Conservation (phyloP, 2,329 filamentous ascomycete species). For the Pseudogymnoascus verrucosus region DNA sequence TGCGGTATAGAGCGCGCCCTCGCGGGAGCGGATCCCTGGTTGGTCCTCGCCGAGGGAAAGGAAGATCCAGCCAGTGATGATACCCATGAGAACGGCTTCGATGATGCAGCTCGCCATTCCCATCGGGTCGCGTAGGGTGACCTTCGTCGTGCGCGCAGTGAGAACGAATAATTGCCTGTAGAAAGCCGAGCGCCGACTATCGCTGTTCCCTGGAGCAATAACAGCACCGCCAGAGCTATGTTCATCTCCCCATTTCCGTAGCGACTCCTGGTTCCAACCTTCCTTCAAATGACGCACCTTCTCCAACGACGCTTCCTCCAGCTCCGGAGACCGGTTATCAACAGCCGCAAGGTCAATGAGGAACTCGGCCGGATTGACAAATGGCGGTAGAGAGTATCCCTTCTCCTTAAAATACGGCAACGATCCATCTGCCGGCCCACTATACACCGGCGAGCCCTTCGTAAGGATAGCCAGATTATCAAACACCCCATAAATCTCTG, state of each 20-base stretch:
- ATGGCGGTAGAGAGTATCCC: constrained; percentile 56
- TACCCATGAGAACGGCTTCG: constrained; percentile 62
- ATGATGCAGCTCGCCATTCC: constrained; percentile 63
- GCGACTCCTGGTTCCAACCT: constrained; percentile 45
- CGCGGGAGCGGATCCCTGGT: constrained; percentile 63
- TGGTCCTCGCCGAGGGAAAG: constrained; percentile 56
- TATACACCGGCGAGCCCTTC: constrained; percentile 60
- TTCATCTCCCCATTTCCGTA: constrained; percentile 15
- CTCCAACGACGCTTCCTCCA: constrained; percentile 50
- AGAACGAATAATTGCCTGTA: constrained; percentile 56
- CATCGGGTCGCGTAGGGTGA: constrained; percentile 69
- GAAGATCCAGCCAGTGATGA: constrained; percentile 69
- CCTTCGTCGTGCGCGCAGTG: constrained; percentile 60
- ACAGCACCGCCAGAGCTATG: background rate
- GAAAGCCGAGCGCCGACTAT: constrained; percentile 42
- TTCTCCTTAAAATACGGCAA: constrained; percentile 55
- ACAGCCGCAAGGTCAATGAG: constrained; percentile 67
- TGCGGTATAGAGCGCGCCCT: constrained; percentile 66
- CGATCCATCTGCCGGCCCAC: constrained; percentile 49
- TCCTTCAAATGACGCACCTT: constrained; percentile 54
- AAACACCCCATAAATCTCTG: constrained; percentile 72
- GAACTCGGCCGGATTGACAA: constrained; percentile 72
- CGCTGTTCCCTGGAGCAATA: background rate
- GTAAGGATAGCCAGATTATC: constrained; percentile 64
- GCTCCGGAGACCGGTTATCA: constrained; percentile 60